These are phyloP conservation scores for Amanita exitialis DNA, from an alignment of 768 basidiomycete genomes.

Conservation along the genomic window DNA sequence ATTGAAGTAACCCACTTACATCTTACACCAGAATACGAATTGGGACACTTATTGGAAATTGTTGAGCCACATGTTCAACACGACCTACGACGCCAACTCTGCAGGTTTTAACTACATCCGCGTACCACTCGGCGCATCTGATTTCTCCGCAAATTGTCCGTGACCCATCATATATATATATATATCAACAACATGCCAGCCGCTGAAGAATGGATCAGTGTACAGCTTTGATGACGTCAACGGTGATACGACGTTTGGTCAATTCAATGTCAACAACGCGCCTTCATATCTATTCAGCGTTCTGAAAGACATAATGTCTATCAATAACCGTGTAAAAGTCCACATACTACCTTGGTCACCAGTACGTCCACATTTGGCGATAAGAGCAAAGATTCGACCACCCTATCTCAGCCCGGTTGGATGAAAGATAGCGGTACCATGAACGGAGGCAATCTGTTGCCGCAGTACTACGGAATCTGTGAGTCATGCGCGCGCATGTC, in stretches of 20 bases:
- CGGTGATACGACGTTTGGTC: slow-evolving; percentile 47
- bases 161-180: background rate
- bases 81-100: slow-evolving; percentile 47
- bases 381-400: background rate
- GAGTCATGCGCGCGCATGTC: slow-evolving; percentile 12
- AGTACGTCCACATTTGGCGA: slow-evolving; percentile 24
- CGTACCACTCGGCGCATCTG: slow-evolving; percentile 62
- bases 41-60: slow-evolving; percentile 47
- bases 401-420: slow-evolving; percentile 53
- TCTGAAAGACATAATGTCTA: slow-evolving; percentile 49
- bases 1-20: background rate
- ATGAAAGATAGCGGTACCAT: slow-evolving; percentile 64
- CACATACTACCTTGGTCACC: slow-evolving; percentile 70
- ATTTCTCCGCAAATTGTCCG: slow-evolving; percentile 52
- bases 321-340: slow-evolving; percentile 43
- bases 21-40: slow-evolving; percentile 32
- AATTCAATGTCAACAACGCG: slow-evolving; percentile 46
- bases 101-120: slow-evolving; percentile 66
- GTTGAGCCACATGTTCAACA: slow-evolving; percentile 49
- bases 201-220: slow-evolving; percentile 18
- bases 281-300: slow-evolving; percentile 58
- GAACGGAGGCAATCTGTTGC: slow-evolving; percentile 52
- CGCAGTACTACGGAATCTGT: slow-evolving; percentile 40
- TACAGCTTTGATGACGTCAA: slow-evolving; percentile 58
- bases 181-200: background rate